Conservation (phyloP, 2,329 filamentous ascomycete species). For the Podosphaera leucotricha region DNA sequence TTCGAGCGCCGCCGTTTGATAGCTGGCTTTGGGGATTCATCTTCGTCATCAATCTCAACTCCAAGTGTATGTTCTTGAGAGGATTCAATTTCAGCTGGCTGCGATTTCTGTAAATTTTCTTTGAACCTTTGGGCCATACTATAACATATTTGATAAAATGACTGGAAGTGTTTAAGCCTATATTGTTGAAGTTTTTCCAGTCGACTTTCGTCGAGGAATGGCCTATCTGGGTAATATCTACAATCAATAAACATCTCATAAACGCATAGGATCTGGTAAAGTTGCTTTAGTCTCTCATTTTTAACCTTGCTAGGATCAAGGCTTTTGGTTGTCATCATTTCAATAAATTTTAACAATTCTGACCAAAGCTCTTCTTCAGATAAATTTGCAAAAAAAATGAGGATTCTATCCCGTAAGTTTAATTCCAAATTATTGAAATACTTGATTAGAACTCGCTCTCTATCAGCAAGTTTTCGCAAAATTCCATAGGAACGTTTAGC, state of each 20-base stretch:
- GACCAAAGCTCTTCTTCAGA: slow-evolving; percentile 3
- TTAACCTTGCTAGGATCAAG: slow-evolving; percentile 5
- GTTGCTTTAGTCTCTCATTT: background rate
- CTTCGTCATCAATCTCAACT: slow-evolving; percentile 2
- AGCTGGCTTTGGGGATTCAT: background rate
- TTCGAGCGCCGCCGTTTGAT: background rate
- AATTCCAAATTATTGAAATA: slow-evolving; percentile 16
- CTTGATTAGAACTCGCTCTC: slow-evolving; percentile 21
- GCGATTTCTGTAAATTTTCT: background rate
- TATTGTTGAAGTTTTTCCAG: background rate
- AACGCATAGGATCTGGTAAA: slow-evolving; percentile 6
- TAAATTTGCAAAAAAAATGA: slow-evolving; percentile 4
- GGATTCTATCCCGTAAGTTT: slow-evolving; percentile 1
- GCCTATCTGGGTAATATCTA: slow-evolving; percentile 4
- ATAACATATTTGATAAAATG: slow-evolving; percentile 4
- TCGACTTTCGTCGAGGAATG: background rate
- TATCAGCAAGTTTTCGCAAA: slow-evolving; percentile 9
- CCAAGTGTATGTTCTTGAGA: background rate
- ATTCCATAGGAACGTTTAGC: slow-evolving; percentile 5
- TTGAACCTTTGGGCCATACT: slow-evolving; percentile 3
- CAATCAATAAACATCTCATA: slow-evolving; percentile 15
- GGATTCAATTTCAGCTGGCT: background rate
- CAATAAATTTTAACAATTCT: slow-evolving; percentile 4
- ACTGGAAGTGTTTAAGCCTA: slow-evolving; percentile 1
- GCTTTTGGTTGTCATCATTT: background rate